Evolutionary conservation across 371 early-diverging fungal species (phyloP), one percentile per base, ranked within the genome.

Genomic region (Mortierella sp.): DNA sequence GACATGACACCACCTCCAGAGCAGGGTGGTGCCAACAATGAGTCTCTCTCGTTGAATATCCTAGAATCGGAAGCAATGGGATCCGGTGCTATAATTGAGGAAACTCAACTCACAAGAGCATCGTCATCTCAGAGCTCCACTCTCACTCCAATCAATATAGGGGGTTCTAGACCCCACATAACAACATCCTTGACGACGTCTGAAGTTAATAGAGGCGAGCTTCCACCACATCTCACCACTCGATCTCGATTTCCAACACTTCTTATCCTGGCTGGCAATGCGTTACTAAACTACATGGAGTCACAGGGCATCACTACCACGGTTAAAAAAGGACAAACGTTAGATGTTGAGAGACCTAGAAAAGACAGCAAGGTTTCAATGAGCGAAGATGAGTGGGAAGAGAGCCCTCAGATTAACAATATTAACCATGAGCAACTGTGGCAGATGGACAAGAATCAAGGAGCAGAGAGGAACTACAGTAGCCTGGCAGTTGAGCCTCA

Each of bases 171-270:
- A 2, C 37, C 22, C 17, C 32, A 56, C 6, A 23, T 2, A 3
- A 17, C 10, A 3, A 22, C 1, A 3, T 40, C 49, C 8, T 28
- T 49, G 0, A 60, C 23, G 8, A 7, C 58, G 17, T 28, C 56
- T 4, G 53, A 51, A 3, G 51, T 8, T 5, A 43, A n/a, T 3
- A 42, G 47, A 43, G 34, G 53, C 13, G 22, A 23, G 7, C 40
- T 59, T 7, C 72, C 68, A 12, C 72, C 65, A 1, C 68, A 76
- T 29, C 43, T 45, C 7, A 62, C 62, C 37, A 62, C 64, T 10
- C 64, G 66, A 2, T 64, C 78, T 1, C 64, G 65, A 10, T 54
- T 78, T 37, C 78, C 78, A 7, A 64, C 69, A 9, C 63, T 78
- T 12, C 43, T 63, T 5, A 45, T 58, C 8, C 55, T 78, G 15